Percentiles rank a stretch among this genome's conserved stretches.
These are phyloP conservation scores for Boletus bicolor DNA, from an alignment of 768 basidiomycete species.

Conservation along the genomic window DNA sequence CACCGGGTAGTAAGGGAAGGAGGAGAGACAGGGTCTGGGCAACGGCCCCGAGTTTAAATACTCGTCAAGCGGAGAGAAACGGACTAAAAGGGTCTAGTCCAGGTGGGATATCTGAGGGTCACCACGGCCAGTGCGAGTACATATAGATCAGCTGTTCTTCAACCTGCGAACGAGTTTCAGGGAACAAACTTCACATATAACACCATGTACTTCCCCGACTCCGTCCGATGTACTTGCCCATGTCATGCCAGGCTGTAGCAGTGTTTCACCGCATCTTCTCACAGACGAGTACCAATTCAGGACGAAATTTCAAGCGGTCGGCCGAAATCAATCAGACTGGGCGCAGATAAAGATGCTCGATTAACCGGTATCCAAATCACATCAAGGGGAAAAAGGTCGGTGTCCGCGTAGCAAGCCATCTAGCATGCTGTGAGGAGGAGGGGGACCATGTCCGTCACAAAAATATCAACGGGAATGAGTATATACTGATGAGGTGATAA, in stretches of 20 bases:
- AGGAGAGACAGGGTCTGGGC: background rate
- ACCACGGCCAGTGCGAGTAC: too few relatives aligned
- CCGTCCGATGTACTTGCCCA: background rate
- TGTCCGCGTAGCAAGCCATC: conserved; percentile 14
- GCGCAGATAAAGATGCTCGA: conserved; percentile 2
- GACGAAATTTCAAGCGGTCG: background rate
- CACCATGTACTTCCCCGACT: background rate
- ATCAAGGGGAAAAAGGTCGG: background rate
- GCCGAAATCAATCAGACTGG: conserved; percentile 3
- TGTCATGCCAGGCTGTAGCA: background rate
- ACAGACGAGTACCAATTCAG: background rate
- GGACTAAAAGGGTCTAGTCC: background rate
- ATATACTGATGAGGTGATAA: conserved; percentile 26
- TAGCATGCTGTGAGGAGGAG: conserved; percentile 6
- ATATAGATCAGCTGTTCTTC: background rate
- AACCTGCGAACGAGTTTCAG: background rate
- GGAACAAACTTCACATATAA: background rate
- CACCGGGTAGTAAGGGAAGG: background rate
- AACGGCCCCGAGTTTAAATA: conserved; percentile 1
- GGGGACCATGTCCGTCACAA: conserved; percentile 2
- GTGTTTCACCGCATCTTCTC: background rate
- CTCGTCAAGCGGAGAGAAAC: background rate
- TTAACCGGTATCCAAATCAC: conserved; percentile 21
- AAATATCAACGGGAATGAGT: conserved; percentile 5
- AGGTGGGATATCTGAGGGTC: background rate